Percentiles rank a stretch among this genome's conserved stretches.
Evolutionary conservation across 2,329 filamentous ascomycete genomes (phyloP).

Genomic region (Coniochaeta sp.): DNA sequence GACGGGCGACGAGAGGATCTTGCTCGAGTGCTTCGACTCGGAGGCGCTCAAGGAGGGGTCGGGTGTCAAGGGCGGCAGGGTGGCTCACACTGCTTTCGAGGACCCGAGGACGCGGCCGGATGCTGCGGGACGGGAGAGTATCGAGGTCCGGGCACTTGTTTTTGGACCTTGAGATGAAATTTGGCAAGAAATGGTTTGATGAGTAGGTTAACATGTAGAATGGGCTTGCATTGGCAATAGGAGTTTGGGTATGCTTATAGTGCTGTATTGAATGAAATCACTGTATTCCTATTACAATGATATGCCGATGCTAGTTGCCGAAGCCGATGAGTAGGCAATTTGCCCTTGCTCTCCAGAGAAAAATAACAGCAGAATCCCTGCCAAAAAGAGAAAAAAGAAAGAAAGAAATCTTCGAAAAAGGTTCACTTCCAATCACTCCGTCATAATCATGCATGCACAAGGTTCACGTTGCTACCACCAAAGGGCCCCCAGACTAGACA

Average conservation of each 20-base stretch:
- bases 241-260: constrained; percentile 1
- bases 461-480: too few relatives aligned
- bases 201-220: background rate
- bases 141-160: constrained; percentile 80
- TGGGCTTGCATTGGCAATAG: background rate
- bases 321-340: background rate
- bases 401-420: too few relatives aligned
- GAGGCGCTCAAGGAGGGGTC: constrained; percentile 42
- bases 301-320: background rate
- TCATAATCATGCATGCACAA: background rate
- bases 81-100: constrained; percentile 72
- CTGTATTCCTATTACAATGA: background rate
- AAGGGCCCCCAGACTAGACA: background rate
- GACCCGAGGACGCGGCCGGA: constrained; percentile 65
- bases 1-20: constrained; percentile 61
- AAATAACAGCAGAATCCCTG: too few relatives aligned
- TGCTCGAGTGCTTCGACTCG: constrained; percentile 75
- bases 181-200: too few relatives aligned
- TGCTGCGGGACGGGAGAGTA: constrained; percentile 72
- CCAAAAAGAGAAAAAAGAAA: background rate
- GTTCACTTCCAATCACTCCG: background rate
- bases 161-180: constrained; percentile 52
- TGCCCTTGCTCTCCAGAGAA: background rate
- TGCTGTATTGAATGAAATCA: background rate
- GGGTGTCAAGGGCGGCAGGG: constrained; percentile 43